phyloP scores from a whole-genome alignment of 2,329 filamentous ascomycete species.

The Aspergillus fumigatiaffinis region DNA sequence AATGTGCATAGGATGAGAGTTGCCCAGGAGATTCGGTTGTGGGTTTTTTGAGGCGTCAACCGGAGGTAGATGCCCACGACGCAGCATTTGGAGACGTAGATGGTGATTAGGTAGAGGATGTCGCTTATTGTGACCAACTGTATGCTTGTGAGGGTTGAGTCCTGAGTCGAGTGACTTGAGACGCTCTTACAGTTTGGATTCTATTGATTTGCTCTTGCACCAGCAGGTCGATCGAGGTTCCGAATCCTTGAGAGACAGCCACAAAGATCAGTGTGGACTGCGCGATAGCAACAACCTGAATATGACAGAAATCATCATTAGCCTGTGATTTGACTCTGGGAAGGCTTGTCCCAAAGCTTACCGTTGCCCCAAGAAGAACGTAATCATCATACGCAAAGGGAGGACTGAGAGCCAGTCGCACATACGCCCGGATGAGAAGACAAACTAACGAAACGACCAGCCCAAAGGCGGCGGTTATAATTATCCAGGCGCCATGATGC shows the following conservation, averaged over 20 bases:
- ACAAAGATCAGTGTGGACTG: constrained; percentile 31
- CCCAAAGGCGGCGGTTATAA: constrained; percentile 37
- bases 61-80: constrained; percentile 44
- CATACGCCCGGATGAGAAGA: constrained; percentile 35
- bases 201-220: constrained; percentile 15
- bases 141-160: background rate
- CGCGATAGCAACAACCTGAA: constrained; percentile 26
- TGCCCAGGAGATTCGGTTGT: constrained; percentile 33
- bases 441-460: constrained; percentile 33
- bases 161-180: background rate
- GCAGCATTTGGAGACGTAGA: constrained; percentile 37
- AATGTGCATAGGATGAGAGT: constrained; percentile 35
- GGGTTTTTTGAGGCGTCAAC: constrained; percentile 41
- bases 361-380: constrained; percentile 30
- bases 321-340: background rate
- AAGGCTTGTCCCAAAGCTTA: constrained; percentile 11
- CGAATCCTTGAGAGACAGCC: constrained; percentile 30
- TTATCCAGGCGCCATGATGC: constrained; percentile 39
- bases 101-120: constrained; percentile 40
- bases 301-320: background rate
- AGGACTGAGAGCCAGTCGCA: constrained; percentile 30
- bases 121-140: constrained; percentile 36
- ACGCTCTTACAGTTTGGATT: constrained; percentile 25
- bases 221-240: constrained; percentile 29
- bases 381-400: constrained; percentile 34